Conservation (phyloP, 1,284 basidiomycete genomes). For the Malassezia nana region DNA sequence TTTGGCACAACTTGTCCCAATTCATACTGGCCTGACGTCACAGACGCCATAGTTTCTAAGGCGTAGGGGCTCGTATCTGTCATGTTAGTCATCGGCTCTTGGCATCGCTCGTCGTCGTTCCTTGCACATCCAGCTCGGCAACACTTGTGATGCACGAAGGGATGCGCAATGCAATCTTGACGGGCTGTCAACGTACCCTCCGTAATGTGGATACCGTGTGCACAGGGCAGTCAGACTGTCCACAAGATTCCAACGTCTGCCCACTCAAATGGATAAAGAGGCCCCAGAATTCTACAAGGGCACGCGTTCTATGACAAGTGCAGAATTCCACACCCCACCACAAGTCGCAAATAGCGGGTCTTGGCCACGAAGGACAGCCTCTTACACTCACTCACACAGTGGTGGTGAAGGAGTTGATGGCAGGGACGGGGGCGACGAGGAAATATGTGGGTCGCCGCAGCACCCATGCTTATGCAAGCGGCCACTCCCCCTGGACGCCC, state of each 20-base stretch:
- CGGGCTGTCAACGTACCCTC: neutral
- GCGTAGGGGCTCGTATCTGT: neutral
- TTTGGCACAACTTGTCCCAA: neutral
- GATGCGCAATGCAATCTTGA: neutral
- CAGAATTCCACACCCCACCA: conserved; percentile 1
- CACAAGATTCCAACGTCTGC: neutral
- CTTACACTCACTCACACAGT: neutral
- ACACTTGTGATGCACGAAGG: neutral
- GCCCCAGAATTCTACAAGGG: conserved; percentile 8
- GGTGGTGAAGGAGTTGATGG: neutral
- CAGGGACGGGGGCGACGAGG: neutral
- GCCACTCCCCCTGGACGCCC: neutral
- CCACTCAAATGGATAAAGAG: neutral
- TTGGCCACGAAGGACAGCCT: neutral
- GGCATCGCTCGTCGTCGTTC: neutral
- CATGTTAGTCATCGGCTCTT: neutral
- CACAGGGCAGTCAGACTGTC: neutral
- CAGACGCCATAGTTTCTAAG: neutral
- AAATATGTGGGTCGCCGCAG: neutral
- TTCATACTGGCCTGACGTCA: neutral
- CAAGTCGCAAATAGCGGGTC: neutral
- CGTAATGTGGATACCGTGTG: neutral
- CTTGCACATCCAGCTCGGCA: neutral
- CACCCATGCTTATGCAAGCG: neutral
- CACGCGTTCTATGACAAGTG: conserved; percentile 10